Evolutionary conservation across 306 rosid genomes (phyloP), one percentile per base, ranked within the genome.

Genomic region (Crotalaria pallida): DNA sequence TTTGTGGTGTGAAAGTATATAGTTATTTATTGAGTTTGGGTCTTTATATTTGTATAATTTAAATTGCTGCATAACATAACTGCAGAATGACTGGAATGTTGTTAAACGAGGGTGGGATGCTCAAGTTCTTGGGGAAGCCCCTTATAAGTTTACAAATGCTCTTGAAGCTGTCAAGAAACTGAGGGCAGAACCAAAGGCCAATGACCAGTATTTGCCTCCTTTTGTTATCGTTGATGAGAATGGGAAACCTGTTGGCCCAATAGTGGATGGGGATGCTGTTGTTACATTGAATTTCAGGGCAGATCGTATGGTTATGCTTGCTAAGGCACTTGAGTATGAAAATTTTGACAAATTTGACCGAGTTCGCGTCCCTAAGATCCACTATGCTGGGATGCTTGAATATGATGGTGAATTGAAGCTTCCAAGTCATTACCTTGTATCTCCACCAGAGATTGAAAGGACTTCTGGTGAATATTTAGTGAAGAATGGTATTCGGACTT

Each of bases 61-160:
- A n/a, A n/a, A n/a, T n/a, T n/a, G n/a, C n/a, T n/a, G n/a, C n/a
- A n/a, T n/a, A 31, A 31, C 36, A 31, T 29, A 73, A 50, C 56
- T 89, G 62, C 89, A 95, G 99, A 95, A 95, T 79, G 99, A 95
- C 62, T 95, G 99, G 99, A 47, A 40, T 16, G 99, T 95, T 61
- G 96, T 95, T 80, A 95, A 95, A 70, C 88, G 99, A 41, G 99
- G 99, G n/a, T 95, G 99, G 99, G 92, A 95, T 83, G 99, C 99
- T 58, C 99, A 95, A 77, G 99, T 95, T 81, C 99, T 95, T 53
- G 99, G 99, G 36, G 96, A 95, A 86, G 99, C 97, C 22, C 96
- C 99, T 44, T 5, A 83, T 71, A 89, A 95, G 69, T 91, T 95
- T 69, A 86, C 19, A 65, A 89, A 6, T 79, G 89, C 88, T 15